These are phyloP conservation scores for Geoglossum cookeanum DNA, from an alignment of 2,329 filamentous ascomycete species.

Conservation along the genomic window DNA sequence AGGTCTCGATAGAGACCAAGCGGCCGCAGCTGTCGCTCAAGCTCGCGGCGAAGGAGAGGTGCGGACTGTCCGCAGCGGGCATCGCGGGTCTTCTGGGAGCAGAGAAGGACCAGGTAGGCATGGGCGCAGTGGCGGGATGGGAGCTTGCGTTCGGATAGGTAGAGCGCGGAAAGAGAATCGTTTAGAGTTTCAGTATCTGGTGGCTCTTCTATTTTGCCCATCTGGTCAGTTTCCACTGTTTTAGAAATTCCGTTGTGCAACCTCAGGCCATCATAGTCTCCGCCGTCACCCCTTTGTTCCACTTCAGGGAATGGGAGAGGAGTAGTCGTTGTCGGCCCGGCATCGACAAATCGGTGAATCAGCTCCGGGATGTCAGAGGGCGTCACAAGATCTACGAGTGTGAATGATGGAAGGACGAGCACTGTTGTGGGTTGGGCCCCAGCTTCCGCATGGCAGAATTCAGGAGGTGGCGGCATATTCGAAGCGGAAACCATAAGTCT, in stretches of 20 bases:
- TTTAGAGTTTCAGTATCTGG: not conserved
- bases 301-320: constrained; percentile 25
- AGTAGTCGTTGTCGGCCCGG: constrained; percentile 53
- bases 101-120: constrained; percentile 73
- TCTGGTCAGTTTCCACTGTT: constrained; percentile 7
- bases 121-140: constrained; percentile 55
- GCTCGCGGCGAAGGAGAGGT: constrained; percentile 68
- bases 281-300: not conserved
- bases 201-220: not conserved
- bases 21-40: constrained; percentile 73
- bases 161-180: constrained; percentile 13
- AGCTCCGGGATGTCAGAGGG: constrained; percentile 54
- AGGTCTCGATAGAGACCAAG: constrained; percentile 72
- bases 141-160: constrained; percentile 23
- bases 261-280: not conserved
- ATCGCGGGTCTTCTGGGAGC: constrained; percentile 86
- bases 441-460: constrained; percentile 41
- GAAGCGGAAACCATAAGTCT: constrained; percentile 80
- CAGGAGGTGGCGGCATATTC: constrained; percentile 63
- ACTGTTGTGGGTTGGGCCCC: constrained; percentile 50
- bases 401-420: constrained; percentile 71
- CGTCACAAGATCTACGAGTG: constrained; percentile 64
- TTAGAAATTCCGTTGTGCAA: constrained; percentile 3
- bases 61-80: constrained; percentile 88
- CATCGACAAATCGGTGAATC: constrained; percentile 49